Evolutionary conservation across 2,329 filamentous ascomycete genomes (phyloP).

Genomic region (Helminthosporium solani): DNA sequence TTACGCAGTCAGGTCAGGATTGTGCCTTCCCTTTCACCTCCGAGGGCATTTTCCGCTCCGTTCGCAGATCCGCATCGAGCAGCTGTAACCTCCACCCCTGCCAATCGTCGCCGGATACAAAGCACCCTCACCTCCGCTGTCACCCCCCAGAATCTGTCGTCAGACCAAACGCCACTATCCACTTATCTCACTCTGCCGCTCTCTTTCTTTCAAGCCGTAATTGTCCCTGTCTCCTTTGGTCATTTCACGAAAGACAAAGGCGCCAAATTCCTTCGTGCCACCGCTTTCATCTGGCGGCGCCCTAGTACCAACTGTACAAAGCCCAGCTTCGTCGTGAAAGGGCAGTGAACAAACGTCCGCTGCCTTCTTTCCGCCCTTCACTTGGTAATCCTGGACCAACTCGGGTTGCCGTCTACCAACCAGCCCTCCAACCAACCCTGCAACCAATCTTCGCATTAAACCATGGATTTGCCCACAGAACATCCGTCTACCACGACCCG

Average conservation of each 20-base stretch:
- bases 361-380: background rate
- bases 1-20: background rate
- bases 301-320: background rate
- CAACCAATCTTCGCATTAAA: no score
- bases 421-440: background rate
- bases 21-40: background rate
- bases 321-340: background rate
- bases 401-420: no score
- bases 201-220: background rate
- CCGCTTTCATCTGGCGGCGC: conserved; percentile 13
- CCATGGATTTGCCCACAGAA: conserved; percentile 9
- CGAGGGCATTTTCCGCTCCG: background rate
- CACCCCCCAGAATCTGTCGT: background rate
- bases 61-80: conserved; percentile 1
- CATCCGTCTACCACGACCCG: conserved; percentile 8
- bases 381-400: no score
- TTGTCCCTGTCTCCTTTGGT: no score
- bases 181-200: background rate
- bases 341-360: background rate
- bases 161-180: background rate
- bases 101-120: background rate
- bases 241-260: background rate
- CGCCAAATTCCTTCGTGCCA: conserved; percentile 2
- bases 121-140: background rate
- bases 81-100: conserved; percentile 4